Base-by-base conservation (phyloP, 192 early-diverging fungal genomes). In the Allomyces macrogynus region DNA sequence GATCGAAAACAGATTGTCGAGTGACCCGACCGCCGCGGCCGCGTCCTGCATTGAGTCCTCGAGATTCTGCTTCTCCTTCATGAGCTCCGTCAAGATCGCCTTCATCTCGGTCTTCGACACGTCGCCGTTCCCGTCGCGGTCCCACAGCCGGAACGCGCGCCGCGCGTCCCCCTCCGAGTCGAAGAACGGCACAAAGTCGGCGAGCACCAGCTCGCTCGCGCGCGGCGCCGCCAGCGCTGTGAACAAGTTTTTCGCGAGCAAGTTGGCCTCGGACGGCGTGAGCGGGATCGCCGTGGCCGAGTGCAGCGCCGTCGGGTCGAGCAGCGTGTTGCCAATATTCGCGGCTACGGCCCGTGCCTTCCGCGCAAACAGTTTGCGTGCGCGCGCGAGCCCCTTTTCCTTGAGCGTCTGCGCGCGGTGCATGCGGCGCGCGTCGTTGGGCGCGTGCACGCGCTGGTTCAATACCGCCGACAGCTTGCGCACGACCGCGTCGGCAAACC, bases 91-190 rank as follows among this genome's bases (percentile, higher is more conserved):
- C 76, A 91, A 95, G 22, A 90, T 81, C 12, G 78, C 76, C 61
- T 92, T 74, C 67, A 95, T 80, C 73, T 95, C 92, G 27, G 77
- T 76, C 61, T 85, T 82, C 66, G 84, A 87, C 61, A 95, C 81
- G 64, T 91, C 89, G 44, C 90, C 90, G 72, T 91, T 91, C 25
- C 82, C 82, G 74, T 95, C 92, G 71, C 82, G 83, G 76, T 95
- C 92, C 70, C 93, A 90, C 24, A 92, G 70, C 18, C 72, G 74
- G 75, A 95, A 95, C 11, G 92, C 92, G 67, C 84, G 80, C 25
- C 79, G 73, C 3, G 92, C 88, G 14, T 86, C 84, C 23, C 79
- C 75, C 32, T 40, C 32, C 32, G 32, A 40, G 32, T 40, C 32
- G 7, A 40, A 40, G 32, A 40, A 40, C 32, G 32, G 32, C 5